These are phyloP conservation scores for Candolleomyces efflorescens DNA, from an alignment of 768 basidiomycete genomes.

Conservation along the genomic window DNA sequence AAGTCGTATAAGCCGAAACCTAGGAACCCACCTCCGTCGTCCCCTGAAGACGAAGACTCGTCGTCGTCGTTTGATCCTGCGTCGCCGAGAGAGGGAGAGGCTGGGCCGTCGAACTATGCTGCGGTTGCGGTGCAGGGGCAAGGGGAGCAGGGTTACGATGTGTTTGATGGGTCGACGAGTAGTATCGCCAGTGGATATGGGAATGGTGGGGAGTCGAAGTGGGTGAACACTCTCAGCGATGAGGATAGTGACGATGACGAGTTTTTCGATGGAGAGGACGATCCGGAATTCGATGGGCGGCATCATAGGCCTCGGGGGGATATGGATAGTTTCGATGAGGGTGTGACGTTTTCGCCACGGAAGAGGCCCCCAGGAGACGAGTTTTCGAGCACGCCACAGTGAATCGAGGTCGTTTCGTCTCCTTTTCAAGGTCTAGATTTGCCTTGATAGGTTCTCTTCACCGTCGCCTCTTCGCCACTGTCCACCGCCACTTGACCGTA, in stretches of 20 bases:
- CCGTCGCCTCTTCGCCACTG: no score
- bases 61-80: not conserved
- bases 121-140: not conserved
- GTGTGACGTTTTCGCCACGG: slow-evolving; percentile 29
- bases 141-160: not conserved
- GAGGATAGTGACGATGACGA: slow-evolving; percentile 17
- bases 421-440: no score
- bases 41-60: not conserved
- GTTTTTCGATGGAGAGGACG: slow-evolving; percentile 27
- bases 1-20: not conserved
- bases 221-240: slow-evolving; percentile 7
- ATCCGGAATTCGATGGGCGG: slow-evolving; percentile 17
- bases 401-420: no score
- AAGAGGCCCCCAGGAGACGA: slow-evolving; percentile 7
- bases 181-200: slow-evolving; percentile 12
- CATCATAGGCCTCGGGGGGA: slow-evolving; percentile 14
- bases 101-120: not conserved
- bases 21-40: not conserved
- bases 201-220: not conserved
- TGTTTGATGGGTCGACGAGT: slow-evolving; percentile 5
- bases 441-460: no score
- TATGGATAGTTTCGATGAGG: slow-evolving; percentile 4
- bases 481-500: no score
- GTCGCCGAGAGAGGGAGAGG: not conserved
- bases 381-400: not conserved